Conservation (phyloP, 345 rosid genomes). For the Punica granatum region DNA sequence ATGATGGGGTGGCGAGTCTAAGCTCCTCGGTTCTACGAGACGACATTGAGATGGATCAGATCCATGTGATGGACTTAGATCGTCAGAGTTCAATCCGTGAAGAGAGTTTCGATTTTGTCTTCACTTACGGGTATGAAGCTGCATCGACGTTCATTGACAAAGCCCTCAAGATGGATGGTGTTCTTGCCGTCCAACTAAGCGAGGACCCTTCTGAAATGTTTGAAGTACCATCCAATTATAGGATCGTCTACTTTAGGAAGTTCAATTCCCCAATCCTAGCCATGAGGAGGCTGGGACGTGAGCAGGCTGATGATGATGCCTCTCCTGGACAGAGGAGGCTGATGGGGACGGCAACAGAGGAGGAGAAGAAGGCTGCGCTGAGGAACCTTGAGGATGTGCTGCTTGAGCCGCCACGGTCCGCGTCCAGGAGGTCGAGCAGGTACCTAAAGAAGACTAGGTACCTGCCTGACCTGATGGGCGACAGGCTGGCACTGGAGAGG, state of each 20-base stretch:
- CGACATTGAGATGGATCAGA: slow-evolving; percentile 24
- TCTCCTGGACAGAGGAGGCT: slow-evolving; percentile 27
- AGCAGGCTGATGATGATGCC: not conserved
- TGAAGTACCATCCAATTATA: slow-evolving; percentile 39
- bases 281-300: slow-evolving; percentile 35
- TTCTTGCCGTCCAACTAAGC: slow-evolving; percentile 29
- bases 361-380: slow-evolving; percentile 42
- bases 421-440: slow-evolving; percentile 48
- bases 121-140: slow-evolving; percentile 27
- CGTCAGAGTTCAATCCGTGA: slow-evolving; percentile 24
- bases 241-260: slow-evolving; percentile 39
- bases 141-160: slow-evolving; percentile 43
- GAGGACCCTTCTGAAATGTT: slow-evolving; percentile 23
- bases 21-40: slow-evolving; percentile 19
- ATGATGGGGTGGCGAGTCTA: slow-evolving; percentile 19
- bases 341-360: slow-evolving; percentile 23
- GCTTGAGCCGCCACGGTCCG: slow-evolving; percentile 71
- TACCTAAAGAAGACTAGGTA: slow-evolving; percentile 52
- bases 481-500: slow-evolving; percentile 40
- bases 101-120: slow-evolving; percentile 37
- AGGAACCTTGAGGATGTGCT: slow-evolving; percentile 65
- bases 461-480: slow-evolving; percentile 59
- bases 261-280: slow-evolving; percentile 33
- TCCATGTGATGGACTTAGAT: slow-evolving; percentile 35
- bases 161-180: slow-evolving; percentile 50